phyloP scores from a whole-genome alignment of 139 green algal genomes.

The Picocystis salinarum region DNA sequence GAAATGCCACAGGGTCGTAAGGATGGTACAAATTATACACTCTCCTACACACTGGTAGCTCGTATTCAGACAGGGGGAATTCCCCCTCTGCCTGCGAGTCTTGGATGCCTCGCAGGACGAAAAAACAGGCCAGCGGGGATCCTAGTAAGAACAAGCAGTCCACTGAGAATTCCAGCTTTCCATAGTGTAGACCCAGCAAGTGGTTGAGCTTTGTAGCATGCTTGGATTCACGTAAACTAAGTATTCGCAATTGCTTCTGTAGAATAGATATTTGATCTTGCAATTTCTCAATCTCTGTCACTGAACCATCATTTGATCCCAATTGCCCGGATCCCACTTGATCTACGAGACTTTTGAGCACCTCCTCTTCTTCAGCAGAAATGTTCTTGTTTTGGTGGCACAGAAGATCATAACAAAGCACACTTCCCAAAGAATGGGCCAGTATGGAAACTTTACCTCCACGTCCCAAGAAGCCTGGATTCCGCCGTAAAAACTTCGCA shows the following conservation, averaged over 20 bases:
- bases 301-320: background rate
- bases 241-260: background rate
- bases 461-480: conserved; percentile 40
- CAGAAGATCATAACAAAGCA: conserved; percentile 51
- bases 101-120: conserved; percentile 34
- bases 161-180: conserved; percentile 20
- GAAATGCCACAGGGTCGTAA: conserved; percentile 47
- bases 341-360: background rate
- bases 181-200: background rate
- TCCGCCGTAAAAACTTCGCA: conserved; percentile 28
- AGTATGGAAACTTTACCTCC: conserved; percentile 30
- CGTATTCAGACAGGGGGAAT: too few relatives aligned
- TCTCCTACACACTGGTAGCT: too few relatives aligned
- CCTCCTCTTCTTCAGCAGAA: background rate
- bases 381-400: conserved; percentile 27
- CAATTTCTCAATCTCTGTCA: background rate
- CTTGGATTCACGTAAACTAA: background rate
- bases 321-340: background rate
- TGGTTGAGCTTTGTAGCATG: background rate
- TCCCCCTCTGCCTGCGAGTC: background rate
- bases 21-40: conserved; percentile 56
- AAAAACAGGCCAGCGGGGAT: conserved; percentile 48
- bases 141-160: conserved; percentile 42
- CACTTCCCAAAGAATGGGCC: conserved; percentile 45
- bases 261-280: background rate